Base-by-base conservation (phyloP, 805 yeast species). In the Debaryomyces castellii region DNA sequence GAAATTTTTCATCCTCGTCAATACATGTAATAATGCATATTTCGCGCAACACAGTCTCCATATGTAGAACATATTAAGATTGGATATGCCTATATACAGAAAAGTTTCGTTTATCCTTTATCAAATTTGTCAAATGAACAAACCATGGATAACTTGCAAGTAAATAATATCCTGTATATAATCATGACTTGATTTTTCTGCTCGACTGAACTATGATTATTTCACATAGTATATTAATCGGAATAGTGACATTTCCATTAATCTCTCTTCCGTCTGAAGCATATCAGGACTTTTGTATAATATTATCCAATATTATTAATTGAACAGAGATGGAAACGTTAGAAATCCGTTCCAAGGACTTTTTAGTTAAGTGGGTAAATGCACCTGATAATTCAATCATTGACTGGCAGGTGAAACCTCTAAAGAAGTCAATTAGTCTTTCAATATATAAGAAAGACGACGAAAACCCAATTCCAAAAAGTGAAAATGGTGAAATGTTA, bases 291-390 rank as follows among this genome's bases (percentile, higher is more conserved):
- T 14, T 30, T 30, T 30, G 34, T 14, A 14, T 14, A n/a, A 30
- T 30, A 30, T 14, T 30, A 14, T 30, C 7, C 5, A 9, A 30
- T 30, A 14, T 3, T 14, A 16, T 14, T 4, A 30, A 14, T 17
- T 30, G 21, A 41, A 39, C 32, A 8, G 34, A 30, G 7, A 88
- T 90, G 97, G 98, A 92, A 66, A 83, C 90, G 2, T 78, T 94
- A 40, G 97, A 92, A 65, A 82, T 94, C 20, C 96, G 91, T 56
- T 83, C 95, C 41, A 87, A 89, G 63, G 86, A 94, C 46, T 92
- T 88, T 58, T 81, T 90, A 50, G 87, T 91, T 58, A 89, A 92
- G 55, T 94, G 98, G 98, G 82, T 91, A 44, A 79, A 82, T 50
- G 87, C 87, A 5, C 85, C 87, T 0, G 85, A 81, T 33, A 78